phyloP scores from a whole-genome alignment of 495 filamentous ascomycete species.

The Neurospora sublineolata region DNA sequence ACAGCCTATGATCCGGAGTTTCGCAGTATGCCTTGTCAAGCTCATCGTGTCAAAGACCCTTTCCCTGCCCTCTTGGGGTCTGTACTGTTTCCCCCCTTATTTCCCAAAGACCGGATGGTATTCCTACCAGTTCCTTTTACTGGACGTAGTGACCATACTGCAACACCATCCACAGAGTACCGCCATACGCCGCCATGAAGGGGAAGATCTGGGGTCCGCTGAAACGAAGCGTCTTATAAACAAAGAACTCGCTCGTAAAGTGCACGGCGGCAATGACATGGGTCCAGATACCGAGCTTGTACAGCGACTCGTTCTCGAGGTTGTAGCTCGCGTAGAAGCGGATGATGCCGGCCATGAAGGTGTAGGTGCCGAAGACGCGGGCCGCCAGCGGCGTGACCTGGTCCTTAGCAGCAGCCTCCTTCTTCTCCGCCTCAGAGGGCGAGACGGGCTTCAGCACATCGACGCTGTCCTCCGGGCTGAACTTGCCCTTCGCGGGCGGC shows the following conservation, averaged over 20 bases:
- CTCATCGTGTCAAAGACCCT: neutral
- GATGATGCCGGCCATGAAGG: constrained; percentile 61
- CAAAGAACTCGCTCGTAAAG: constrained; percentile 69
- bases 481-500: constrained; percentile 18
- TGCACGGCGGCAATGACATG: constrained; percentile 70
- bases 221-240: constrained; percentile 60
- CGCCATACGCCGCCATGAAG: constrained; percentile 56
- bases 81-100: neutral
- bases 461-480: constrained; percentile 35
- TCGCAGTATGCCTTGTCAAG: neutral
- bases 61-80: too few relatives aligned
- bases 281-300: constrained; percentile 68
- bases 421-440: constrained; percentile 35
- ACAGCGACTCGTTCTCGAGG: constrained; percentile 55
- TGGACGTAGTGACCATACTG: constrained; percentile 57
- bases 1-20: neutral
- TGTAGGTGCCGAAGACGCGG: constrained; percentile 88
- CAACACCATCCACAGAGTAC: constrained; percentile 68
- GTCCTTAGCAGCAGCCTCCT: constrained; percentile 21
- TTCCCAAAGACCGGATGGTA: neutral
- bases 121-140: constrained; percentile 1
- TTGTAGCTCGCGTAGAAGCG: constrained; percentile 81
- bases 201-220: constrained; percentile 61
- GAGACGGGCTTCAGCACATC: constrained; percentile 33
- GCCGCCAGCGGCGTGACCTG: constrained; percentile 62